A percentile compares a stretch with the other conserved stretches of the same genome.
phyloP scores from a whole-genome alignment of 2,329 filamentous ascomycete genomes.

The Ambrosiella beaveri region DNA sequence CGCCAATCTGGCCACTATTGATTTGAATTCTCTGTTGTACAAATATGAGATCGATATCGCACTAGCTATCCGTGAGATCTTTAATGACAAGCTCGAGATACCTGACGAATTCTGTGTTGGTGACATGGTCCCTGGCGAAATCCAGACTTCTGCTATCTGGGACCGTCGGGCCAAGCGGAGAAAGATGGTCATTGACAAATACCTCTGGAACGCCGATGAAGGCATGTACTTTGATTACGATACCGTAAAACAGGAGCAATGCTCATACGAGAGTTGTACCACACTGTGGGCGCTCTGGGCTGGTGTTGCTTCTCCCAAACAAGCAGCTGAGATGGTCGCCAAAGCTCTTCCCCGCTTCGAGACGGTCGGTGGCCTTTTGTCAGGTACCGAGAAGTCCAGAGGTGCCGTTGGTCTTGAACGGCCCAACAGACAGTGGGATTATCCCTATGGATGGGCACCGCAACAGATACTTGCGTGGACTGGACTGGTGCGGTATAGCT shows the following conservation, averaged over 20 bases:
- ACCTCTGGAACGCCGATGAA: conserved; percentile 78
- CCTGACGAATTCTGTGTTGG: conserved; percentile 65
- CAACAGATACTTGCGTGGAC: conserved; percentile 98
- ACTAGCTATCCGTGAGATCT: conserved; percentile 65
- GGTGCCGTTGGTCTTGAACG: conserved; percentile 62
- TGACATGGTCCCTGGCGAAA: conserved; percentile 43
- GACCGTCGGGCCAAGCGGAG: conserved; percentile 73
- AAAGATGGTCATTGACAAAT: conserved; percentile 75
- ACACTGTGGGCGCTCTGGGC: conserved; percentile 98
- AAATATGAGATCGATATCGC: conserved; percentile 95
- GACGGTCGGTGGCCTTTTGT: conserved; percentile 69
- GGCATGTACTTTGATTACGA: conserved; percentile 99
- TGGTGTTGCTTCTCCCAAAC: conserved; percentile 65
- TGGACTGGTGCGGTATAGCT: conserved; percentile 78
- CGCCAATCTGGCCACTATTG: conserved; percentile 79
- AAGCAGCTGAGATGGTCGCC: conserved; percentile 68
- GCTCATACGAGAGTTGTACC: conserved; percentile 74
- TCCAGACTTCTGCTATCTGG: conserved; percentile 76
- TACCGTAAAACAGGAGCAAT: conserved; percentile 63
- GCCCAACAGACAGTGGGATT: conserved; percentile 96
- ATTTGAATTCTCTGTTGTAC: conserved; percentile 86
- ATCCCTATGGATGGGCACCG: conserved; percentile 93
- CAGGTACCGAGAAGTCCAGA: conserved; percentile 77
- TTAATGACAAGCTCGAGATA: conserved; percentile 66
- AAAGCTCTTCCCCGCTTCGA: conserved; percentile 78